A percentile compares a stretch with the other conserved stretches of the same genome.
Evolutionary conservation across 768 basidiomycete genomes (phyloP).

Genomic region (Xerocomus brunneocitrinus): DNA sequence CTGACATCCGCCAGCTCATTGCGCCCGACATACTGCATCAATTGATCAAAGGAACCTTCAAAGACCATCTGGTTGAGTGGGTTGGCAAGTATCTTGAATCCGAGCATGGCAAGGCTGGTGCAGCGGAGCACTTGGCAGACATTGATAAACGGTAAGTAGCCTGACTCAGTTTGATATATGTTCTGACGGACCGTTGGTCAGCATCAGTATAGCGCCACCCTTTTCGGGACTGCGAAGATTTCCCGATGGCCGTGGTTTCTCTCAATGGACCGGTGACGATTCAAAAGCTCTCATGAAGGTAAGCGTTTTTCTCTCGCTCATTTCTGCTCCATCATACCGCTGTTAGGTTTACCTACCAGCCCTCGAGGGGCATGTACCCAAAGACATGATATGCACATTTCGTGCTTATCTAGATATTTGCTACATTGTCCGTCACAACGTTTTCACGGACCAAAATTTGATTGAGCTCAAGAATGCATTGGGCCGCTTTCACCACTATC

Average conservation of each 20-base stretch:
- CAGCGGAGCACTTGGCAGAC: background rate
- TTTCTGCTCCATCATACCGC: constrained; percentile 19
- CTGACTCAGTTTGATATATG: too few relatives aligned
- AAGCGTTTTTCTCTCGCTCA: background rate
- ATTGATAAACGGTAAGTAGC: background rate
- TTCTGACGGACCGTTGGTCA: background rate
- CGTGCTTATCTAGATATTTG: background rate
- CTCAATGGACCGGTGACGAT: background rate
- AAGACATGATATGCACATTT: background rate
- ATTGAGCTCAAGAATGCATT: constrained; percentile 17
- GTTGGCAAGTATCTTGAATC: background rate
- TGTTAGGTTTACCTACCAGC: constrained; percentile 5
- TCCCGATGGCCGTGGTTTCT: background rate
- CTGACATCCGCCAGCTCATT: background rate
- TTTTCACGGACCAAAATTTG: constrained; percentile 20
- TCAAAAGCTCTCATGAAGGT: background rate
- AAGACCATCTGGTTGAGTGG: background rate
- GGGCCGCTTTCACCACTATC: constrained; percentile 19
- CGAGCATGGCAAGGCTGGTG: background rate
- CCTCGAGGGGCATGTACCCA: background rate
- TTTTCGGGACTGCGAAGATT: background rate
- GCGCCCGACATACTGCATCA: background rate
- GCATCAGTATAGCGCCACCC: background rate
- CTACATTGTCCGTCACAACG: constrained; percentile 15
- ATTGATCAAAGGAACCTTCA: background rate